phyloP scores from a whole-genome alignment of 495 filamentous ascomycete genomes.

The Aspergillus cristatus region DNA sequence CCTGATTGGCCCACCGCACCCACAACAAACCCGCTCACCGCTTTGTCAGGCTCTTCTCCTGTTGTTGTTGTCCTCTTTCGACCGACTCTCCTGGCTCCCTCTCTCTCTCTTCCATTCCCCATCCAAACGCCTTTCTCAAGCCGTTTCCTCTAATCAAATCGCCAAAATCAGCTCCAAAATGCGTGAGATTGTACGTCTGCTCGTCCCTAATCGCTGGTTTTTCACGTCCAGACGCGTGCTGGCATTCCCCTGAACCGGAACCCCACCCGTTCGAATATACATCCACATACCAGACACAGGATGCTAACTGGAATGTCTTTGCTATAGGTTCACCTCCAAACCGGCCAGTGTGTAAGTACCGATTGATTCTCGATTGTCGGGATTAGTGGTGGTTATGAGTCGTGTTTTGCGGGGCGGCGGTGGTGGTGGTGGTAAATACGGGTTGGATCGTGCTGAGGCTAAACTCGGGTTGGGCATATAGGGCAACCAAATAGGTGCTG shows the following conservation, averaged over 20 bases:
- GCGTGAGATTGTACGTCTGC: constrained; percentile 83
- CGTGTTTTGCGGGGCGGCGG: constrained; percentile 5
- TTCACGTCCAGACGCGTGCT: constrained; percentile 25
- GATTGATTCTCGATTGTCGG: neutral
- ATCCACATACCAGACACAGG: no score
- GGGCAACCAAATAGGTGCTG: constrained; percentile 99
- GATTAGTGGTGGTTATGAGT: constrained; percentile 3
- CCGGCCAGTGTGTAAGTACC: constrained; percentile 87
- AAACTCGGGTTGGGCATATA: constrained; percentile 33
- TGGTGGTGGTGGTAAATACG: constrained; percentile 1
- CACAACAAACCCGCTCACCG: no score
- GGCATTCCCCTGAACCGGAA: constrained; percentile 29
- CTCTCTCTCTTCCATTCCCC: constrained; percentile 10
- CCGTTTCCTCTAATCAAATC: constrained; percentile 19
- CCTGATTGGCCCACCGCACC: no score
- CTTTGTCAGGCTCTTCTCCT: no score
- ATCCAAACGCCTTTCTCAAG: constrained; percentile 11
- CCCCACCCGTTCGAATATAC: constrained; percentile 33
- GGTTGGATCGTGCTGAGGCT: constrained; percentile 8
- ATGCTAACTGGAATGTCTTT: constrained; percentile 29
- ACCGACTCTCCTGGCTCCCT: constrained; percentile 1
- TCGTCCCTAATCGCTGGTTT: constrained; percentile 18
- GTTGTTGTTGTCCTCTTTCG: no score
- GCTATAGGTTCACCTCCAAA: constrained; percentile 90
- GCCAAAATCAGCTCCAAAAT: constrained; percentile 55